Conservation (phyloP, 805 yeast species). For the Candida palmyrensis region DNA sequence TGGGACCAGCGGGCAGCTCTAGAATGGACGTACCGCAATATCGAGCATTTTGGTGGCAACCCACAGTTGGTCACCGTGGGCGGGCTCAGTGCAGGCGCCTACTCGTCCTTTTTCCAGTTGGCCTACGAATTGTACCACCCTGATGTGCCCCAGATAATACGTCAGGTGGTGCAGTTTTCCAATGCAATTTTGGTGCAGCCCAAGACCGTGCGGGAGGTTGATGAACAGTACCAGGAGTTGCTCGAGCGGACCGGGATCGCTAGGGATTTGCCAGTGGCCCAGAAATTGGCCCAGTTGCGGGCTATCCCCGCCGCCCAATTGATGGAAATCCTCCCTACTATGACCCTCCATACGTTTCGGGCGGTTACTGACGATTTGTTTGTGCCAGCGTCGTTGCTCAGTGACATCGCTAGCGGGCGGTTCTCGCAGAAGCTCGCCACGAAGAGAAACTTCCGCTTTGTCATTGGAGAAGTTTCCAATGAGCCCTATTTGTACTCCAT, state of each 20-base stretch:
- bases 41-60: slow-evolving; percentile 44
- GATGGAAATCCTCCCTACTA: slow-evolving; percentile 14
- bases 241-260: slow-evolving; percentile 17
- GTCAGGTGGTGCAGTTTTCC: slow-evolving; percentile 30
- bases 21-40: slow-evolving; percentile 41
- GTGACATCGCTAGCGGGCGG: slow-evolving; percentile 24
- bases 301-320: slow-evolving; percentile 8
- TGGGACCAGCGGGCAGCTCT: slow-evolving; percentile 45
- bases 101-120: slow-evolving; percentile 36
- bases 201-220: slow-evolving; percentile 27
- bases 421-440: slow-evolving; percentile 16
- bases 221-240: slow-evolving; percentile 32
- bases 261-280: slow-evolving; percentile 8
- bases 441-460: slow-evolving; percentile 13
- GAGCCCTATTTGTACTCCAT: slow-evolving; percentile 25
- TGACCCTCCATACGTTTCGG: slow-evolving; percentile 28
- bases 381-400: slow-evolving; percentile 21
- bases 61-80: slow-evolving; percentile 35
- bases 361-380: slow-evolving; percentile 37
- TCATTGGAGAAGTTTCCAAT: slow-evolving; percentile 30
- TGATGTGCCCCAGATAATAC: slow-evolving; percentile 32
- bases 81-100: slow-evolving; percentile 42
- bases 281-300: slow-evolving; percentile 12
- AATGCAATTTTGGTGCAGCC: slow-evolving; percentile 36
- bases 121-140: slow-evolving; percentile 40